These are phyloP conservation scores for Lasiosphaeria hispida DNA, from an alignment of 495 filamentous ascomycete genomes.

Conservation along the genomic window DNA sequence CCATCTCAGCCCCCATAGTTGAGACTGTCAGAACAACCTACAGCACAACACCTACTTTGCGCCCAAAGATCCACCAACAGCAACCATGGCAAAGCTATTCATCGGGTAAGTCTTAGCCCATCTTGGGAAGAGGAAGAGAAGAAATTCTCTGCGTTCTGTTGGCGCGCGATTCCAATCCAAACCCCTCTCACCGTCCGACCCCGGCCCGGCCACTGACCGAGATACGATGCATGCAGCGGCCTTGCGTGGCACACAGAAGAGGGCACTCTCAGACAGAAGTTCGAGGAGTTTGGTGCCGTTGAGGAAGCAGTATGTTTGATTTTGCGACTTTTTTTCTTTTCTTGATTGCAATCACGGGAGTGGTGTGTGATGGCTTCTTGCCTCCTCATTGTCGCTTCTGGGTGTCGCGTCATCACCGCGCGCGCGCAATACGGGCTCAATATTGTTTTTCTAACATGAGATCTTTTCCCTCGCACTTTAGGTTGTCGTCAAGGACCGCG, in stretches of 20 bases:
- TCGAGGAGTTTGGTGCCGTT: slow-evolving; percentile 81
- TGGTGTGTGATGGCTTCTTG: neutral
- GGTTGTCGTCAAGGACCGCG: slow-evolving; percentile 97
- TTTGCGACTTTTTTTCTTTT: slow-evolving; percentile 5
- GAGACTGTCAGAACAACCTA: too few species aligned
- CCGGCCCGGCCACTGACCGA: slow-evolving; percentile 17
- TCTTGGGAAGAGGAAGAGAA: neutral
- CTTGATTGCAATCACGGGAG: slow-evolving; percentile 10
- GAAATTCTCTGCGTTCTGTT: too few species aligned
- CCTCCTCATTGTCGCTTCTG: neutral
- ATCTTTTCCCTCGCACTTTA: slow-evolving; percentile 36
- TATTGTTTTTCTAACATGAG: neutral
- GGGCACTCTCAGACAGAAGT: slow-evolving; percentile 73
- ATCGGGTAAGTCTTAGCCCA: slow-evolving; percentile 64
- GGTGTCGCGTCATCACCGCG: too few species aligned
- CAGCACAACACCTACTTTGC: too few species aligned
- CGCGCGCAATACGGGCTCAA: too few species aligned
- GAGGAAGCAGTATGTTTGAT: slow-evolving; percentile 81
- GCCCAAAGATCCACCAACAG: neutral
- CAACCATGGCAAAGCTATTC: slow-evolving; percentile 83
- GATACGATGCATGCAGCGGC: slow-evolving; percentile 56
- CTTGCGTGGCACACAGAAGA: slow-evolving; percentile 98
- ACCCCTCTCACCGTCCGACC: neutral
- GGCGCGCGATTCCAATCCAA: too few species aligned
- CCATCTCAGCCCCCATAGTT: too few species aligned